These are phyloP conservation scores for Entophlyctis luteolus DNA, from an alignment of 192 early-diverging fungal species.

Conservation along the genomic window DNA sequence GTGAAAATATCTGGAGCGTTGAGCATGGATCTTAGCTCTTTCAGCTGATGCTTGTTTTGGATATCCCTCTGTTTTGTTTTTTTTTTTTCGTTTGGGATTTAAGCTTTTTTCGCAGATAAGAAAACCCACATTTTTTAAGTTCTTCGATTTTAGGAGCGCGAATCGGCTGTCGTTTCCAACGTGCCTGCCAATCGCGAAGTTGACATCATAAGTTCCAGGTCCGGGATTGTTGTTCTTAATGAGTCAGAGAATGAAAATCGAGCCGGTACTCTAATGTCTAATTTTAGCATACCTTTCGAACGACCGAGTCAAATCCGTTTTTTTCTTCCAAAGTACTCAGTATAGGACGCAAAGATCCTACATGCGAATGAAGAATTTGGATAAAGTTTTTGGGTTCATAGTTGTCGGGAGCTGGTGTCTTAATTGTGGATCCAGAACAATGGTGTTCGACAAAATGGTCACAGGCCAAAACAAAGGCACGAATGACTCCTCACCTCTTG, in stretches of 20 bases:
- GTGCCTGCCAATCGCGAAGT: slow-evolving; percentile 47
- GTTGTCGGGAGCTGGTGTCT: slow-evolving; percentile 31
- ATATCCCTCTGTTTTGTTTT: slow-evolving; percentile 33
- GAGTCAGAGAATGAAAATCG: too few species aligned
- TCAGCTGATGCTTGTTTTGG: slow-evolving; percentile 34
- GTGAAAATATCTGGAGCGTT: slow-evolving; percentile 45
- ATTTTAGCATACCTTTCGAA: slow-evolving; percentile 10
- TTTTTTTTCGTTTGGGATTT: not conserved
- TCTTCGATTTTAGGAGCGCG: slow-evolving; percentile 38
- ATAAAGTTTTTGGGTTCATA: slow-evolving; percentile 40
- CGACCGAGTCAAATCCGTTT: not conserved
- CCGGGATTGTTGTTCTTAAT: slow-evolving; percentile 3
- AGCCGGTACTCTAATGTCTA: too few species aligned
- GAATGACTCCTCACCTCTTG: slow-evolving; percentile 7
- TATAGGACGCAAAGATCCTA: not conserved
- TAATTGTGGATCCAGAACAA: not conserved
- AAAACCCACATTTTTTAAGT: slow-evolving; percentile 32
- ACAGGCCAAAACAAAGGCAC: not conserved
- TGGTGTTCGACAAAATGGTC: not conserved
- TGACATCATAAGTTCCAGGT: slow-evolving; percentile 39
- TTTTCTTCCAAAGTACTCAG: slow-evolving; percentile 22
- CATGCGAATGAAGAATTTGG: slow-evolving; percentile 14
- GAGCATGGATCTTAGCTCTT: slow-evolving; percentile 37
- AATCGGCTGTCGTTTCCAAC: slow-evolving; percentile 44
- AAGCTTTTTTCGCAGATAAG: not conserved